phyloP scores from a whole-genome alignment of 192 early-diverging fungal species.

The Linnemannia zychae region DNA sequence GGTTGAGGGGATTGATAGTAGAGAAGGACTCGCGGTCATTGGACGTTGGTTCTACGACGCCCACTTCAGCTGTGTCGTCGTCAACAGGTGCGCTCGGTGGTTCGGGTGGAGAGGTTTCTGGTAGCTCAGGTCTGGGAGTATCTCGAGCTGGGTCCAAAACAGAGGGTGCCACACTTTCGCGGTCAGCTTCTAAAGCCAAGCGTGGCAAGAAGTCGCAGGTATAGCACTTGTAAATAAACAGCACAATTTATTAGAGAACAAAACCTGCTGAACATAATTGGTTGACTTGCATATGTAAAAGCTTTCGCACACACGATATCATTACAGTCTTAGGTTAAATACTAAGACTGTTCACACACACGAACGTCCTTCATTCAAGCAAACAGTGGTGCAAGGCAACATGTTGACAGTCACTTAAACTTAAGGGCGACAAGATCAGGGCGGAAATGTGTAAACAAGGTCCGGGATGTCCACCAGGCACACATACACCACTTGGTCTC shows the following conservation, averaged over 20 bases:
- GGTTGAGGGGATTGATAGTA: slow-evolving; percentile 86
- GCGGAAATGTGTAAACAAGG: slow-evolving; percentile 9
- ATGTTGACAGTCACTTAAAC: background rate
- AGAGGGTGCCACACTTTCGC: background rate
- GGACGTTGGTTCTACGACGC: background rate
- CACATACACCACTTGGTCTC: background rate
- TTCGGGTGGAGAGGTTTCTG: background rate
- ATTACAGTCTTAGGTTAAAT: too few relatives aligned
- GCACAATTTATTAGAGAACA: background rate
- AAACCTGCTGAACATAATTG: background rate
- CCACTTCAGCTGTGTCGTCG: background rate
- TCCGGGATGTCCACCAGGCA: background rate
- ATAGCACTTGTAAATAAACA: slow-evolving; percentile 8
- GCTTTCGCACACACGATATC: too few relatives aligned
- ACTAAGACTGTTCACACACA: too few relatives aligned
- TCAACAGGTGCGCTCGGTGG: background rate
- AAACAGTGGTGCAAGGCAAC: too few relatives aligned
- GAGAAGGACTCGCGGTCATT: slow-evolving; percentile 72
- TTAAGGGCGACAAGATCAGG: slow-evolving; percentile 5
- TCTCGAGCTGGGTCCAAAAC: slow-evolving; percentile 8
- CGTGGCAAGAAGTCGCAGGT: slow-evolving; percentile 27
- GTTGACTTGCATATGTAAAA: too few relatives aligned
- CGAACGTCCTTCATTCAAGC: too few relatives aligned
- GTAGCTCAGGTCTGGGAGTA: background rate
- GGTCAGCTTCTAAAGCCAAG: slow-evolving; percentile 17